Base-by-base conservation (phyloP, 257 asterid species). In the Verbena officinalis region DNA sequence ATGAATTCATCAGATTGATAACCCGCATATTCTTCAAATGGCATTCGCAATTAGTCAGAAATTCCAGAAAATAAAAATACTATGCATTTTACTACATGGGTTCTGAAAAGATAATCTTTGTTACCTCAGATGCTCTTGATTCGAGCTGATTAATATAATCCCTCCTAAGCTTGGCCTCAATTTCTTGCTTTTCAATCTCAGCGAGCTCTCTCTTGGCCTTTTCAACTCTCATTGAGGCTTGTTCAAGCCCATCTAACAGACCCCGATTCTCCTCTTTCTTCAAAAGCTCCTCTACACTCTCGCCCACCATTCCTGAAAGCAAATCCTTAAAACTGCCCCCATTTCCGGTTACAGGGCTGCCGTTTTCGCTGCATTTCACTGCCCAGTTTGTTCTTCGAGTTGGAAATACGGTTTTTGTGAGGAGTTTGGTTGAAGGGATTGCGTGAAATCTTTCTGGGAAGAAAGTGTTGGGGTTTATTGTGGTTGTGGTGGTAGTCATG, bases 191-290 rank as follows among this genome's bases (percentile, higher is more conserved):
- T 59, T 93, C 76, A 58, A 93, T 84, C 73, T 85, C 85, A 17
- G 91, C 95, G 51, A 90, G 86, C 65, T 87, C 85, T 69, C 80
- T 71, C 86, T 76, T 86, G 1, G 97, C 97, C 46, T 9, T 58
- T 74, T 90, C 97, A 36, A 90, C 95, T 69, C 99, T 81, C 66
- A 34, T 67, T 0, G 97, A 73, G 38, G 96, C 99, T 78, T 86
- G 79, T 76, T 86, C 90, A 74, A 94, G 76, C 58, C 95, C 96
- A 54, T 86, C 80, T 20, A 94, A 73, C 79, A 90, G 71, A 63
- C 21, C 96, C 69, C 71, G 56, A 65, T 94, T 94, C 76, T 90
- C 99, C 77, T 93, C 97, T 65, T 73, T 90, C 58, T 73, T 78
- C 66, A 94, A 49, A 16, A 94, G 82, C 36, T 82, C 70, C 54